Evolutionary conservation across 768 basidiomycete species (phyloP).

Genomic region (Astraeus odoratus): DNA sequence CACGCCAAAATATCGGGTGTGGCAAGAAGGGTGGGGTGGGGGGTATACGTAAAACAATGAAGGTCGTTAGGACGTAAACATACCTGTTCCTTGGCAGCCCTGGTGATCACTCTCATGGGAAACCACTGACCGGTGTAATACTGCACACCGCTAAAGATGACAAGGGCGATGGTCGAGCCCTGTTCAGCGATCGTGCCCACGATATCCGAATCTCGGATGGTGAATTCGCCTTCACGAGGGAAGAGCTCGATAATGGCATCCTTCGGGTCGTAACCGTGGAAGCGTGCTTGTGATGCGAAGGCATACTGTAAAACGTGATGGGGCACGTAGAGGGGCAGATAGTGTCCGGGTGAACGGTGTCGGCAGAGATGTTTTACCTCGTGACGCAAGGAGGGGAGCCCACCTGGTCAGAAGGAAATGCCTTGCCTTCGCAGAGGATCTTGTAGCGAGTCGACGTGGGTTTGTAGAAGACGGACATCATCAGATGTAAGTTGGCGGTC

Average conservation of each 20-base stretch:
- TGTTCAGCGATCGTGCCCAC: slow-evolving; percentile 64
- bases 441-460: slow-evolving; percentile 82
- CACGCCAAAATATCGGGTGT: slow-evolving; percentile 2
- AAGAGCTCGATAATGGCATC: slow-evolving; percentile 70
- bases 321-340: background rate
- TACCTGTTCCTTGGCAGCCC: slow-evolving; percentile 79
- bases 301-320: slow-evolving; percentile 63
- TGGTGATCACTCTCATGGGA: slow-evolving; percentile 78
- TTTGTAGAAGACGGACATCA: slow-evolving; percentile 92
- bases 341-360: slow-evolving; percentile 1
- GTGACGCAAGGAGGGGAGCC: slow-evolving; percentile 18
- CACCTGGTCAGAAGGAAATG: slow-evolving; percentile 97
- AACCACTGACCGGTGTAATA: slow-evolving; percentile 98
- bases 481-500: slow-evolving; percentile 91
- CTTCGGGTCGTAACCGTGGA: slow-evolving; percentile 72
- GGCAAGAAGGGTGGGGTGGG: slow-evolving; percentile 5
- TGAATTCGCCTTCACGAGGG: slow-evolving; percentile 80
- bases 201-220: slow-evolving; percentile 85
- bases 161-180: slow-evolving; percentile 76
- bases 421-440: slow-evolving; percentile 89
- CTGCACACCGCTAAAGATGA: slow-evolving; percentile 90
- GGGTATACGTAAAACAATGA: slow-evolving; percentile 22
- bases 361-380: slow-evolving; percentile 9
- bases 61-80: slow-evolving; percentile 18
- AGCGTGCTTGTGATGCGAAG: slow-evolving; percentile 81